Evolutionary conservation across 768 basidiomycete genomes (phyloP).

Genomic region (Candolleomyces aberdarensis): DNA sequence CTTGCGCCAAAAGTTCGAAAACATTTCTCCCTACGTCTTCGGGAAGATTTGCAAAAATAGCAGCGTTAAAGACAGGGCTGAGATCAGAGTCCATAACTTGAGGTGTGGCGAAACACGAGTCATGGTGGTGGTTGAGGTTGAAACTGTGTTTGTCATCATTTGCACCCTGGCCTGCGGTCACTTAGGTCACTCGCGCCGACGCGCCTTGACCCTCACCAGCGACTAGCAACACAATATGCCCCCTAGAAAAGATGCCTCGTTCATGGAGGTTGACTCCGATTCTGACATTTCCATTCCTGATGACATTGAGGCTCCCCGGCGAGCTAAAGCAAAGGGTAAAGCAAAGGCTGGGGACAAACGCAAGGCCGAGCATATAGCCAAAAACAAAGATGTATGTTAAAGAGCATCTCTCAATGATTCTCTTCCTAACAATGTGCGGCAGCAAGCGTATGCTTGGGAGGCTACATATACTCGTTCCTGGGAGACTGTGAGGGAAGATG

Average conservation of each 20-base stretch:
- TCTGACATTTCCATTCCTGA: conserved; percentile 67
- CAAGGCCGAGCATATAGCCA: conserved; percentile 39
- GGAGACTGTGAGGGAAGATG: conserved; percentile 98
- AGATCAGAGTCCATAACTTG: no score
- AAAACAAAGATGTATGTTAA: conserved; percentile 46
- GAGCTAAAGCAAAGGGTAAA: conserved; percentile 57
- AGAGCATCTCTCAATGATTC: conserved; percentile 1
- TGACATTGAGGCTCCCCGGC: conserved; percentile 39
- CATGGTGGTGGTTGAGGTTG: no score
- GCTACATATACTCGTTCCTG: conserved; percentile 92
- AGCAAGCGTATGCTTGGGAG: conserved; percentile 95
- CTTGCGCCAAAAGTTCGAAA: neutral
- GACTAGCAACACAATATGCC: conserved; percentile 22
- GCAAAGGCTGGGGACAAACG: conserved; percentile 49
- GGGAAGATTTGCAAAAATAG: neutral
- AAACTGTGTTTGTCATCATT: no score
- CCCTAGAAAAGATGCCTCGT: conserved; percentile 30
- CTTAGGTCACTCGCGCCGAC: neutral
- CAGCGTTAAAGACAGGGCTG: no score
- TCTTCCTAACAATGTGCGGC: conserved; percentile 5
- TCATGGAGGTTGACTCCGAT: conserved; percentile 64
- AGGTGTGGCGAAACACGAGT: no score
- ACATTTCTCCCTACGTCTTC: neutral
- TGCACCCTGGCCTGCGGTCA: no score
- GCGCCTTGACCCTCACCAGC: neutral